Evolutionary conservation across 2,329 filamentous ascomycete genomes (phyloP), one percentile per base, ranked within the genome.

Genomic region (Zelopaecilomyces penicillatus): DNA sequence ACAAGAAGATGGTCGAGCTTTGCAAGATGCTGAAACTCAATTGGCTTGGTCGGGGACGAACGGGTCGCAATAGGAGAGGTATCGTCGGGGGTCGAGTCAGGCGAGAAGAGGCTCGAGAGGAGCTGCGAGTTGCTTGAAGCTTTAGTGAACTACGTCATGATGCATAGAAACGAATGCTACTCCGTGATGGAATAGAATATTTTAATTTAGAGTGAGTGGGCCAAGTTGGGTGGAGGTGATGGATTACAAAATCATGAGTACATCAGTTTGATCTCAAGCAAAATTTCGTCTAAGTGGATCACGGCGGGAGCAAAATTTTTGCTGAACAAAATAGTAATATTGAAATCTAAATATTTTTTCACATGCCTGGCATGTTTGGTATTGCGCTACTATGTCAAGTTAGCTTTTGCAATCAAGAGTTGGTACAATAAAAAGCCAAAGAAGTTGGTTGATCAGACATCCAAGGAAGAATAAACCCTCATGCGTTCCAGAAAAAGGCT

Each of bases 11-110:
- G 57, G 85, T 91, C 50, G 79, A 90, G 57, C 69, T 98, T 50
- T 88, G 85, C 46, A 84, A 87, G 59, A 82, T 93, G 55, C 70
- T 98, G 49, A 98, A 97, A 67, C 80, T 96, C 57, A 98, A 98
- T 64, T 98, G 93, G 93, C 75, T 98, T 2, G 91, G 91, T 0
- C 74, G 93, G 39, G 91, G 91, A 0, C 71, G 93, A 32, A 97
- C 89, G 4, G 93, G 93, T 0, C 74, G 93, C 51, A 94, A 97
- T 63, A 71, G 93, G 43, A 79, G 88, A 52, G 93, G 93, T 0
- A 91, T 96, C 60, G 90, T 97, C 1, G 90, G 89, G 2, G 76
- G 75, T 0, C 63, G 76, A 42, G 74, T 78, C 7, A 68, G 68
- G 51, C 64, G 75, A 41, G 70, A 73, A 27, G 63, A 64, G 43